Evolutionary conservation across 495 filamentous ascomycete species (phyloP).

Genomic region (Bathelium albidoporum): DNA sequence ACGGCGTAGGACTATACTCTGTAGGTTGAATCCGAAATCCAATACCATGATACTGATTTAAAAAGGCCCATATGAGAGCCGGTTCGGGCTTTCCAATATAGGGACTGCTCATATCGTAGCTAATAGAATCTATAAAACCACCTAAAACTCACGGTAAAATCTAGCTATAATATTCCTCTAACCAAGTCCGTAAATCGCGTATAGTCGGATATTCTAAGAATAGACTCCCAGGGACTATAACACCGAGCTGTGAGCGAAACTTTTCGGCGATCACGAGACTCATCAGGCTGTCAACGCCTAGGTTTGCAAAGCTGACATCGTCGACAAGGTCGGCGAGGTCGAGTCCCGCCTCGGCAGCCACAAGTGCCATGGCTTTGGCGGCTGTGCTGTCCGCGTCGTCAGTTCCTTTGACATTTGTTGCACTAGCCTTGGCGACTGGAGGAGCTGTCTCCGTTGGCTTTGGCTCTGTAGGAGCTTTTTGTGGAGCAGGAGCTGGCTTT

Average conservation of each 20-base stretch:
- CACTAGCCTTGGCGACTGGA: neutral
- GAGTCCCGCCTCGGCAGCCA: conserved; percentile 7
- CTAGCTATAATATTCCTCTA: conserved; percentile 8
- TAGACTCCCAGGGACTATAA: conserved; percentile 7
- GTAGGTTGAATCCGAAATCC: too few species aligned
- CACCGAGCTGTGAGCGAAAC: conserved; percentile 2
- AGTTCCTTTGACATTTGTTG: neutral
- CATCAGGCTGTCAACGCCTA: conserved; percentile 13
- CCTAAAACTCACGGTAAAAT: too few species aligned
- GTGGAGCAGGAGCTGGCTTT: neutral
- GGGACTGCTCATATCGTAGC: too few species aligned
- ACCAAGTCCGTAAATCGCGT: neutral
- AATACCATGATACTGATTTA: too few species aligned
- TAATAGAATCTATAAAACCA: too few species aligned
- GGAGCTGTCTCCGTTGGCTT: neutral
- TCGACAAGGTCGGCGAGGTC: conserved; percentile 3
- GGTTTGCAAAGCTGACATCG: conserved; percentile 5
- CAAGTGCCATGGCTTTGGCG: conserved; percentile 5
- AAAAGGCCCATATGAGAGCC: too few species aligned
- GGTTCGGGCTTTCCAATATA: too few species aligned
- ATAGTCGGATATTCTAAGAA: conserved; percentile 11
- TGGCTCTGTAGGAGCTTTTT: neutral
- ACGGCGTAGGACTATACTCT: too few species aligned
- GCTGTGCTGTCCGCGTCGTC: conserved; percentile 3
- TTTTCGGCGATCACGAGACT: conserved; percentile 9